Conservation (phyloP, 139 green algal genomes). For the Chlamydomonas asymmetrica region DNA sequence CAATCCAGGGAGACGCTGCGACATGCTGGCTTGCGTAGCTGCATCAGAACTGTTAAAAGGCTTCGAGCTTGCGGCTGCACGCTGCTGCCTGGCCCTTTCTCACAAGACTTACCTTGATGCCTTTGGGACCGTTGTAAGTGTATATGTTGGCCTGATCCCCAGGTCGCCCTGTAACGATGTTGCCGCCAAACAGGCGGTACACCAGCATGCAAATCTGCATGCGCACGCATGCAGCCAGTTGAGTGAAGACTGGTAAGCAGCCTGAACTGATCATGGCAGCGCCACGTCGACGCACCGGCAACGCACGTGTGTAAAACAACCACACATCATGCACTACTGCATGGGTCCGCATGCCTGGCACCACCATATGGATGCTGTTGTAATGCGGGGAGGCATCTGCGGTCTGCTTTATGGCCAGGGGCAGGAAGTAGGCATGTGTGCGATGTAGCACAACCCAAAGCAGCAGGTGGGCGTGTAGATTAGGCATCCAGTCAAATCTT, state of each 20-base stretch:
- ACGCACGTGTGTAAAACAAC: not conserved
- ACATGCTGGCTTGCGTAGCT: not conserved
- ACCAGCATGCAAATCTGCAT: slow-evolving; percentile 57
- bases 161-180: slow-evolving; percentile 60
- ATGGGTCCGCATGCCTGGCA: not conserved
- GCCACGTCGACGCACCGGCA: not conserved
- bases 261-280: not conserved
- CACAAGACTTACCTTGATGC: slow-evolving; percentile 60
- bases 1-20: not conserved
- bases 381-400: no score
- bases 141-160: slow-evolving; percentile 84
- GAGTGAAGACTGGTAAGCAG: not conserved
- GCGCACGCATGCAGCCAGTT: not conserved
- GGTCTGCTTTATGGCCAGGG: no score
- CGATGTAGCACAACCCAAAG: not conserved
- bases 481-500: not conserved
- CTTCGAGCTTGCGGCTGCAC: not conserved
- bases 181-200: slow-evolving; percentile 80
- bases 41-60: not conserved
- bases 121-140: slow-evolving; percentile 71
- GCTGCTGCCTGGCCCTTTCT: not conserved
- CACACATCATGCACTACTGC: not conserved
- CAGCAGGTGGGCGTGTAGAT: not conserved
- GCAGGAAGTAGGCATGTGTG: no score
- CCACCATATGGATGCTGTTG: not conserved